Evolutionary conservation across 208 protist species (phyloP).

Genomic region (Leishmania turanica): DNA sequence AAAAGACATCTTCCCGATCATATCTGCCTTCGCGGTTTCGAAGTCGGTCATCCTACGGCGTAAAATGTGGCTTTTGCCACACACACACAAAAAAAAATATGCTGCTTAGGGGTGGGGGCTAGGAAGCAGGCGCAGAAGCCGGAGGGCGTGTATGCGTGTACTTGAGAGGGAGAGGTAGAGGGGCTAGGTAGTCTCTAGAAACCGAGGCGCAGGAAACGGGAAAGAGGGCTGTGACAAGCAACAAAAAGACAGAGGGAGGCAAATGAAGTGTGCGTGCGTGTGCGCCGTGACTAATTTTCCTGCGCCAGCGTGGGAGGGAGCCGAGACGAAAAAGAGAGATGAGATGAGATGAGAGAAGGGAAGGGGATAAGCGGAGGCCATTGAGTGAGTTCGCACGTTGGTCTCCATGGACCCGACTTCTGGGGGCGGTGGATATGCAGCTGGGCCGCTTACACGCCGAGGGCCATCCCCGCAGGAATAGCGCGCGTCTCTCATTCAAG

Average conservation of each 20-base stretch:
- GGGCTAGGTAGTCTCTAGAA: neutral
- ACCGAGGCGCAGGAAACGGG: constrained; percentile 2
- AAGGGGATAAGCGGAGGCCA: neutral
- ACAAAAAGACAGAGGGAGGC: constrained; percentile 19
- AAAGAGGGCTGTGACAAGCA: constrained; percentile 13
- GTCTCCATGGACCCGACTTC: neutral
- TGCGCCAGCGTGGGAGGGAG: constrained; percentile 1
- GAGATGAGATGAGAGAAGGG: neutral
- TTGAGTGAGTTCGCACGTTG: neutral
- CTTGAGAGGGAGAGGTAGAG: neutral
- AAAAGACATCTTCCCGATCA: constrained; percentile 39
- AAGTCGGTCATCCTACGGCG: neutral
- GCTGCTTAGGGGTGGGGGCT: neutral
- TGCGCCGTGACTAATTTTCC: neutral
- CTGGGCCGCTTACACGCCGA: neutral
- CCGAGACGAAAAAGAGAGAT: constrained; percentile 7
- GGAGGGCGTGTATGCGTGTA: neutral
- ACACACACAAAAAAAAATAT: too few relatives aligned
- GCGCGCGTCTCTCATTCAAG: neutral
- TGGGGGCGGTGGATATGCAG: neutral
- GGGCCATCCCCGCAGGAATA: neutral
- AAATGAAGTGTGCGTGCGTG: constrained; percentile 10
- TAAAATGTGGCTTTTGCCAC: neutral
- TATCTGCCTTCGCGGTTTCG: constrained; percentile 21
- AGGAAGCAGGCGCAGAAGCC: neutral